phyloP scores from a whole-genome alignment of 805 yeast species.

The Saccharomycopsis microspora region DNA sequence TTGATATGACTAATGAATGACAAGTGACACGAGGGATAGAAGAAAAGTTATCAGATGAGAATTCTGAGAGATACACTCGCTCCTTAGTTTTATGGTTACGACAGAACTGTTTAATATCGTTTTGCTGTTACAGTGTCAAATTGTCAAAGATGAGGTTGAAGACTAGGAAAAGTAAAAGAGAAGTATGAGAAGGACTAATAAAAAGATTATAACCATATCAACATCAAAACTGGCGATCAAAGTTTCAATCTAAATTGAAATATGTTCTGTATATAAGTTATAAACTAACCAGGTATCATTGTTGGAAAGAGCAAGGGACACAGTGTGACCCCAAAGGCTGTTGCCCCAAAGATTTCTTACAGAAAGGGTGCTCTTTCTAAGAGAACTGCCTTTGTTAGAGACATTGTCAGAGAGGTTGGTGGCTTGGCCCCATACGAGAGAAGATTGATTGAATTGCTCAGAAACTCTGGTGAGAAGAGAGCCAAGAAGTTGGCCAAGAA shows the following conservation, averaged over 20 bases:
- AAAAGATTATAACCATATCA: no score
- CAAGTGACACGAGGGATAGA: no score
- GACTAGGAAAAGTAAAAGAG: no score
- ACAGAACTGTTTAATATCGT: no score
- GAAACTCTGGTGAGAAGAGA: slow-evolving; percentile 99
- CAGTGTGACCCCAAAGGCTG: slow-evolving; percentile 80
- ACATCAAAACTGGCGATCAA: no score
- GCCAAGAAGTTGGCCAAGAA: slow-evolving; percentile 99
- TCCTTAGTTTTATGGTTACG: no score
- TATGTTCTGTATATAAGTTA: neutral
- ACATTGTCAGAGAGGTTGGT: slow-evolving; percentile 90
- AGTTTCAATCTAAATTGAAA: no score
- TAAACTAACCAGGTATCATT: slow-evolving; percentile 60
- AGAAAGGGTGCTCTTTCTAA: slow-evolving; percentile 95
- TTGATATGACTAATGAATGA: neutral
- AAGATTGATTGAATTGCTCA: slow-evolving; percentile 97
- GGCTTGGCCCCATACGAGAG: slow-evolving; percentile 99
- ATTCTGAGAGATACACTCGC: no score
- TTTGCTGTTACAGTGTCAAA: no score
- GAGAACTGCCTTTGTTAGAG: slow-evolving; percentile 94
- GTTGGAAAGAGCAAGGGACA: slow-evolving; percentile 99
- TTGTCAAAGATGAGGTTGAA: no score
- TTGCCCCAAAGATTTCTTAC: slow-evolving; percentile 83
- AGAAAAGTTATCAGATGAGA: no score
- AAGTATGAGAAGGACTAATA: no score